Base-by-base conservation (phyloP, 768 basidiomycete species). In the Stropharia rugosoannulata region DNA sequence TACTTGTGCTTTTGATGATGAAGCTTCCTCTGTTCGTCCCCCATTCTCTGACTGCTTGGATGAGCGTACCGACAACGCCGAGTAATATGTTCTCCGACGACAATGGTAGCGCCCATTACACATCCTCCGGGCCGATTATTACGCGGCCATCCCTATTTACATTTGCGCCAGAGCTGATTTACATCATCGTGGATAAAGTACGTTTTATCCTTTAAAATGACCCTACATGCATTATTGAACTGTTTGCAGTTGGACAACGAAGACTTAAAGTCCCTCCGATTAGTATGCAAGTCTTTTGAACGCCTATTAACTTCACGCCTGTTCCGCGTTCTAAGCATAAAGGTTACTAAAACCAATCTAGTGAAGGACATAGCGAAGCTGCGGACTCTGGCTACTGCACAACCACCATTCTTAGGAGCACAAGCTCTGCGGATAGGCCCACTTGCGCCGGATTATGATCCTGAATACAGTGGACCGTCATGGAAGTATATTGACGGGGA, bases 81-180 rank as follows among this genome's bases (percentile, higher is more conserved):
- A 43, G 45, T 29, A 13, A 22, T 27, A 46, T 27, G 27, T 27
- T 13, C 27, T 27, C 6, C 19, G 4, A 40, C 12, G 13, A 16
- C 12, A 19, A 51, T 19, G 27, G 16, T n/a, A 51, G 39, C 19
- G 39, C 39, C 37, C 37, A 46, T 13, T 12, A 19, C 49, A 38
- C 12, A 19, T 16, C 50, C 5, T 7, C 27, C 2, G 7, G 35
- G 8, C 39, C 50, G 15, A 22, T 1, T 19, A 13, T n/a, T 11
- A 32, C 10, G 22, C 9, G n/a, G 27, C 5, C 15, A n/a, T 27
- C 36, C 36, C 29, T 58, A 12, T 43, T 59, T 16, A 50, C 48
- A 7, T 47, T 62, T 19, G 59, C 62, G 7, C 62, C 59, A 19
- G 62, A 62, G 44, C 48, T 62, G 3, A 54, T 55, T 16, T 42